Conservation (phyloP, 2,329 filamentous ascomycete species). For the Leptographium galeiforme region DNA sequence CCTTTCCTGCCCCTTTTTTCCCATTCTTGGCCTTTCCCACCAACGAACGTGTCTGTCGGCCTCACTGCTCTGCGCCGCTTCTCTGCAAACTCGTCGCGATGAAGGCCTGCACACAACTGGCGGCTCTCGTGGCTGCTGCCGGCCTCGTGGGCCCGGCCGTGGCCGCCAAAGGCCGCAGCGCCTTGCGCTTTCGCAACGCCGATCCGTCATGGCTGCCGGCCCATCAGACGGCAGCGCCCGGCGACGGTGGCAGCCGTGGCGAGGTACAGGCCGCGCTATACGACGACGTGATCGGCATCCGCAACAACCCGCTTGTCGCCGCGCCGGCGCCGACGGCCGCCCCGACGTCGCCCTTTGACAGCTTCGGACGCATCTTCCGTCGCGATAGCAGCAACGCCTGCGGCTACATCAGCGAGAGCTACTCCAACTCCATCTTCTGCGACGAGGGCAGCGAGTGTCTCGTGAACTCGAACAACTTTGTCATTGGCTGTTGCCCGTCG, state of each 20-base stretch:
- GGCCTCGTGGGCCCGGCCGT: neutral
- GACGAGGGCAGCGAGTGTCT: constrained; percentile 14
- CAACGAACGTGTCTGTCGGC: too few species aligned
- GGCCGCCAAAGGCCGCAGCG: neutral
- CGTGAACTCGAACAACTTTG: constrained; percentile 15
- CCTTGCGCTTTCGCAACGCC: neutral
- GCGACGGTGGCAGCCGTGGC: neutral
- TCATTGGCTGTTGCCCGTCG: constrained; percentile 20
- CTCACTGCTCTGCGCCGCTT: too few species aligned
- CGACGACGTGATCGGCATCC: neutral
- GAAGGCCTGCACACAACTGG: neutral
- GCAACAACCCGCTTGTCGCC: neutral
- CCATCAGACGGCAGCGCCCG: neutral
- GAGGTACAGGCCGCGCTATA: too few species aligned
- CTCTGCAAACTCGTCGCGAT: neutral
- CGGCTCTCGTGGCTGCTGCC: neutral
- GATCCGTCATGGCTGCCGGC: neutral
- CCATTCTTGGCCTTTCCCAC: too few species aligned
- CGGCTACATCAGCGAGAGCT: neutral
- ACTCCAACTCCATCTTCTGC: constrained; percentile 16
- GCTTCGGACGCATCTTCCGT: neutral
- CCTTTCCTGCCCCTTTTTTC: too few species aligned
- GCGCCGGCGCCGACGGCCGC: neutral
- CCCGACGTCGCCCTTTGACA: neutral
- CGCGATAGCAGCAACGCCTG: neutral